These are phyloP conservation scores for Leishmania tropica DNA, from an alignment of 208 protist genomes.

Conservation along the genomic window DNA sequence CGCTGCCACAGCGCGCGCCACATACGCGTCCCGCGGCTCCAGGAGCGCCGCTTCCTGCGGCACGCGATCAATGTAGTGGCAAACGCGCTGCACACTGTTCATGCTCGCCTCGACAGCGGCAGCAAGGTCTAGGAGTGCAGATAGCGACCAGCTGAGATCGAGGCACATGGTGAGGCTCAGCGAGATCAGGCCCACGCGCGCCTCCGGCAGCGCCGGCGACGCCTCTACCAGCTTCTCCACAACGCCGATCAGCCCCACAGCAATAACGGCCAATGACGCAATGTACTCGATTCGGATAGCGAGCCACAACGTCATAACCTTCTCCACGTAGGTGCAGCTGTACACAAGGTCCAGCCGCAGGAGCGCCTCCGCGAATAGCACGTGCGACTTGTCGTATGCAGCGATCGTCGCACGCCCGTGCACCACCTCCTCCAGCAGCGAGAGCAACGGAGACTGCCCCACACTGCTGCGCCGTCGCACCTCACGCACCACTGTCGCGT, in stretches of 20 bases:
- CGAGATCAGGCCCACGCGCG: constrained; percentile 57
- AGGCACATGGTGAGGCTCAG: constrained; percentile 76
- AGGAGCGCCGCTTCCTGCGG: constrained; percentile 51
- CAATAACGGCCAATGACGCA: constrained; percentile 51
- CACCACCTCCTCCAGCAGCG: constrained; percentile 91
- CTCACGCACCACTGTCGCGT: constrained; percentile 79
- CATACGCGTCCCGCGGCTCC: constrained; percentile 11
- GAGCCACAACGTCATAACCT: constrained; percentile 83
- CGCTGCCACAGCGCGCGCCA: constrained; percentile 2
- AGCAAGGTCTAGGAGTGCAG: constrained; percentile 36
- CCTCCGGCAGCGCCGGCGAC: constrained; percentile 18
- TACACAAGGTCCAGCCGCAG: constrained; percentile 55
- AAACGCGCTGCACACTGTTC: constrained; percentile 74
- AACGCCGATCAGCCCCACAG: constrained; percentile 44
- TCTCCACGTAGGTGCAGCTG: constrained; percentile 49
- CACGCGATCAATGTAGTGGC: constrained; percentile 62
- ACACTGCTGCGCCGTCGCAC: constrained; percentile 88
- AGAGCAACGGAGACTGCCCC: constrained; percentile 91
- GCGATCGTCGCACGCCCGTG: constrained; percentile 83
- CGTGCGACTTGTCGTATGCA: constrained; percentile 55
- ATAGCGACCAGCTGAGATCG: constrained; percentile 44
- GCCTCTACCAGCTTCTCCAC: constrained; percentile 34
- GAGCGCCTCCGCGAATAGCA: constrained; percentile 36
- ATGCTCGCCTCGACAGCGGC: constrained; percentile 63
- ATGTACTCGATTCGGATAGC: constrained; percentile 85